Evolutionary conservation across 164 flowering plant species (phyloP).

Genomic region (Tetracentron sinense): DNA sequence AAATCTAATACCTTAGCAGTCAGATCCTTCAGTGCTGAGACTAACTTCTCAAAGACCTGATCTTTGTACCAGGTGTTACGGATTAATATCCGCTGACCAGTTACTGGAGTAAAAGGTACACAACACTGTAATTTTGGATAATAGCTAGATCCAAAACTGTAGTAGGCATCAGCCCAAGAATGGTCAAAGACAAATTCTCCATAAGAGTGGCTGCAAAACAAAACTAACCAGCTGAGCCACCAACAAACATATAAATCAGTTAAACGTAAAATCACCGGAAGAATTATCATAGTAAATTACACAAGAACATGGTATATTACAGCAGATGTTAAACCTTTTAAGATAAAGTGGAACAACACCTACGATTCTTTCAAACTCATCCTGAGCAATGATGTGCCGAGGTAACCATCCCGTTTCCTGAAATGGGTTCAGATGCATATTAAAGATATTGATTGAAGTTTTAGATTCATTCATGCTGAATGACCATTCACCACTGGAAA

Average conservation of each 20-base stretch:
- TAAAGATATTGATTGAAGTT: conserved; percentile 2
- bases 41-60: conserved; percentile 68
- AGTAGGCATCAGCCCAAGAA: conserved; percentile 96
- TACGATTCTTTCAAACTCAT: conserved; percentile 60
- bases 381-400: conserved; percentile 70
- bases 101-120: conserved; percentile 95
- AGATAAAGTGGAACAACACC: conserved; percentile 94
- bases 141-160: conserved; percentile 66
- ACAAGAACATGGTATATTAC: neutral
- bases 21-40: conserved; percentile 65
- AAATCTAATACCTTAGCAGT: conserved; percentile 53
- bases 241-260: conserved; percentile 3
- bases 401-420: conserved; percentile 97
- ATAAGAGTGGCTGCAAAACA: conserved; percentile 79
- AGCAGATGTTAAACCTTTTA: conserved; percentile 62
- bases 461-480: no score
- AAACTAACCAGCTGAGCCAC: conserved; percentile 19
- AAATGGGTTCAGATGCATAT: conserved; percentile 20
- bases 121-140: conserved; percentile 90
- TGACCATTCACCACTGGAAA: no score
- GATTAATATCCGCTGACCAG: conserved; percentile 81
- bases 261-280: neutral
- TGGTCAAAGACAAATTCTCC: conserved; percentile 97
- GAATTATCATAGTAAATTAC: conserved; percentile 2
- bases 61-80: conserved; percentile 58